These are phyloP conservation scores for Colletotrichum camelliae DNA, from an alignment of 2,329 filamentous ascomycete genomes.

Conservation along the genomic window DNA sequence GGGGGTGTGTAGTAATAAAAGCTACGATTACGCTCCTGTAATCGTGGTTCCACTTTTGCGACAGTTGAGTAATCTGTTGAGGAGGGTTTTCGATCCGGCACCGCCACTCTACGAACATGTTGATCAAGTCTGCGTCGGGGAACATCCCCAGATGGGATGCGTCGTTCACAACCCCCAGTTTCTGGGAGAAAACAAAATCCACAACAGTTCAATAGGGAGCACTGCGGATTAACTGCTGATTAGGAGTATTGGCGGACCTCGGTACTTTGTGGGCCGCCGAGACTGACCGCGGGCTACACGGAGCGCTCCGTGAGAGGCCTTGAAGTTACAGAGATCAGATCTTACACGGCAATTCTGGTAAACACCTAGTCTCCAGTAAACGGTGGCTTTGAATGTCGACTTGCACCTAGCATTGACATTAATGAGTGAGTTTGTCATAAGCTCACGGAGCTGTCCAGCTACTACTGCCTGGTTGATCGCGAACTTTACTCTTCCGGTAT, in stretches of 20 bases:
- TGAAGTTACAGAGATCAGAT: background rate
- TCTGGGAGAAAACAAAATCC: background rate
- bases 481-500: background rate
- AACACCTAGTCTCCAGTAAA: accelerated
- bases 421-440: background rate
- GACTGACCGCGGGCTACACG: background rate
- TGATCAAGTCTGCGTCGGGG: background rate
- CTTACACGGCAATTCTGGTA: accelerated
- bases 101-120: background rate
- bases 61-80: background rate
- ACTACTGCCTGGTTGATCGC: background rate
- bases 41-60: too few species aligned
- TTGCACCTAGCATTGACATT: accelerated
- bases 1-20: too few species aligned
- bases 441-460: background rate
- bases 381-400: accelerated
- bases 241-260: background rate
- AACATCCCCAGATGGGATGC: background rate
- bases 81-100: background rate
- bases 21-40: too few species aligned
- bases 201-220: background rate
- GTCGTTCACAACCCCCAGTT: accelerated
- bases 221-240: background rate
- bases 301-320: background rate
- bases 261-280: background rate